Percentiles rank a stretch among this genome's conserved stretches.
Conservation (phyloP, 2,329 filamentous ascomycete species). For the Diplodia sapinea region DNA sequence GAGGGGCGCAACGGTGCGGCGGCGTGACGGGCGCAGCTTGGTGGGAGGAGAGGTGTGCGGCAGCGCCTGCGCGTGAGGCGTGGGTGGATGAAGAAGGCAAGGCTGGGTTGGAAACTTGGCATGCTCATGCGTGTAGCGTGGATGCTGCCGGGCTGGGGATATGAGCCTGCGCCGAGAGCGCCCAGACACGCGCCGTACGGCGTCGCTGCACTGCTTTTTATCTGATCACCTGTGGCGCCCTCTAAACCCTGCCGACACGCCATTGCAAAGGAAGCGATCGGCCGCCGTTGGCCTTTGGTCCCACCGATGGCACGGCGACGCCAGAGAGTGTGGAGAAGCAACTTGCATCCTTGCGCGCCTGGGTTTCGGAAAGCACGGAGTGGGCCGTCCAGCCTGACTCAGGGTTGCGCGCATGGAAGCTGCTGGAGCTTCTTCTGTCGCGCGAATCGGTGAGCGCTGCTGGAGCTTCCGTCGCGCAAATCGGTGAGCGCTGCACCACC, state of each 20-base stretch:
- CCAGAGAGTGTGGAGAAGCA: conserved; percentile 30
- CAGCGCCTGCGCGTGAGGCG: background rate
- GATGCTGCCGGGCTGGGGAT: conserved; percentile 29
- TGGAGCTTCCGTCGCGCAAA: conserved; percentile 9
- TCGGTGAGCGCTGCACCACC: background rate
- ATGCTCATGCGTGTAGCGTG: conserved; percentile 27
- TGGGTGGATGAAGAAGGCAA: conserved; percentile 24
- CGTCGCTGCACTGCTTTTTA: conserved; percentile 30
- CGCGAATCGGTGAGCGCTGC: conserved; percentile 21
- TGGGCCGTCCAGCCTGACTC: conserved; percentile 23
- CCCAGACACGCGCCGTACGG: conserved; percentile 19
- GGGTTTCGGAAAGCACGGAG: conserved; percentile 28
- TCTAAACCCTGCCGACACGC: conserved; percentile 26
- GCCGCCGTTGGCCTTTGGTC: conserved; percentile 30
- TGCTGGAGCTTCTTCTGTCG: conserved; percentile 27
- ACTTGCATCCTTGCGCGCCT: conserved; percentile 23
- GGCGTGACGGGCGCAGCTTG: background rate
- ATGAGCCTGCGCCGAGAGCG: conserved; percentile 28
- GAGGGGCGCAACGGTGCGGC: background rate
- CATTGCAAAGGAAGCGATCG: conserved; percentile 29
- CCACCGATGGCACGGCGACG: conserved; percentile 23
- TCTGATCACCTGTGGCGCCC: conserved; percentile 31
- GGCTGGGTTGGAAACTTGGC: conserved; percentile 23
- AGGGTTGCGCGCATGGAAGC: conserved; percentile 23
- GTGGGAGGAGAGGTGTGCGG: conserved; percentile 2